A percentile compares a stretch with the other conserved stretches of the same genome.
Evolutionary conservation across 2,329 filamentous ascomycete genomes (phyloP).

Genomic region (Trichothecium roseum): DNA sequence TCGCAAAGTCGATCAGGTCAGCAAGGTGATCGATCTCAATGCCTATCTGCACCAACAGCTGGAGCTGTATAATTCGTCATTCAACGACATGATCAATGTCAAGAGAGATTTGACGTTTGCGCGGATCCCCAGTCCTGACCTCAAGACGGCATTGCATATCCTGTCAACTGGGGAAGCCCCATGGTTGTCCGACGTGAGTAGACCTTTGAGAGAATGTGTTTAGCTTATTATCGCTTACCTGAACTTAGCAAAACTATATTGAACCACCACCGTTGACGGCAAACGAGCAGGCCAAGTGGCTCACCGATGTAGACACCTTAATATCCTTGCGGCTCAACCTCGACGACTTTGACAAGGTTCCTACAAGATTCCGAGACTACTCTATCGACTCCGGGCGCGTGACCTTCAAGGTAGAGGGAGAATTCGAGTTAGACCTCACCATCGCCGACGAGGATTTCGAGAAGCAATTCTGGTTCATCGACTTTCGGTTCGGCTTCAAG

Average conservation of each 20-base stretch:
- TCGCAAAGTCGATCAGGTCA: constrained; percentile 65
- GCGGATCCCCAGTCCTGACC: constrained; percentile 78
- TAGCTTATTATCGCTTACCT: not conserved
- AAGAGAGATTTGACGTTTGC: constrained; percentile 63
- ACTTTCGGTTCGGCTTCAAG: constrained; percentile 74
- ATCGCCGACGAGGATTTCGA: constrained; percentile 76
- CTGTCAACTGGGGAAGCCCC: constrained; percentile 67
- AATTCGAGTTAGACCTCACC: constrained; percentile 90
- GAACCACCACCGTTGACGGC: constrained; percentile 60
- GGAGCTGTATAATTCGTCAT: constrained; percentile 45
- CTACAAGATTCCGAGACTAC: constrained; percentile 67
- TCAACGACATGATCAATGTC: constrained; percentile 57
- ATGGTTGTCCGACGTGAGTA: constrained; percentile 67
- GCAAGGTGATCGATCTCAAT: constrained; percentile 80
- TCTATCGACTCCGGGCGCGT: constrained; percentile 75
- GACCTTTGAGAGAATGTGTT: not conserved
- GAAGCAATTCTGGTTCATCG: constrained; percentile 88
- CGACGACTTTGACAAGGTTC: constrained; percentile 67
- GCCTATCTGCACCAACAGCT: constrained; percentile 59
- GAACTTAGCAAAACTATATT: constrained; percentile 59
- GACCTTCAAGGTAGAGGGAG: constrained; percentile 71
- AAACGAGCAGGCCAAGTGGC: constrained; percentile 60
- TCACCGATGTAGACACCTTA: constrained; percentile 74
- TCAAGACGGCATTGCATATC: constrained; percentile 80
- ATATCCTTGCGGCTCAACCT: constrained; percentile 77